A percentile compares a stretch with the other conserved stretches of the same genome.
These are phyloP conservation scores for Suillus fuscotomentosus DNA, from an alignment of 768 basidiomycete genomes.

Conservation along the genomic window DNA sequence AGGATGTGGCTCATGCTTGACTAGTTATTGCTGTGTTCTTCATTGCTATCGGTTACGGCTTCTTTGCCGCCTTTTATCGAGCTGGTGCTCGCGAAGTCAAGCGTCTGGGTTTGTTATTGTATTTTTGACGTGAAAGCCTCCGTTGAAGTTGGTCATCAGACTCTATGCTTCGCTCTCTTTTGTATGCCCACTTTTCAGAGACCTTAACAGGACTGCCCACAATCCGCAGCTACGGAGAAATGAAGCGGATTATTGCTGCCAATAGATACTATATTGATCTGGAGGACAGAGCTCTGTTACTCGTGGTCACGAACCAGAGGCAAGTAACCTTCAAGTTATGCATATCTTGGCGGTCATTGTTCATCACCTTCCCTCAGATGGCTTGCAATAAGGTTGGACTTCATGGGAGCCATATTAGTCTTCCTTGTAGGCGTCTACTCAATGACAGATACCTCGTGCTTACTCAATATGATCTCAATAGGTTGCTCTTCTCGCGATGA, in stretches of 20 bases:
- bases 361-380: too few relatives aligned
- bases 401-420: slow-evolving; percentile 59
- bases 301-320: slow-evolving; percentile 18
- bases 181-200: slow-evolving; percentile 80
- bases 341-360: too few relatives aligned
- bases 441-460: background rate
- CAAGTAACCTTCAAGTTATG: too few relatives aligned
- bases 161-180: slow-evolving; percentile 66
- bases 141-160: slow-evolving; percentile 35
- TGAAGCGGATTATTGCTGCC: slow-evolving; percentile 56
- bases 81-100: slow-evolving; percentile 74
- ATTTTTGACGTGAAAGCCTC: background rate
- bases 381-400: slow-evolving; percentile 27
- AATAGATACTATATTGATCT: slow-evolving; percentile 70
- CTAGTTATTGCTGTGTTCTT: slow-evolving; percentile 53
- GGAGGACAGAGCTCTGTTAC: slow-evolving; percentile 68
- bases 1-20: background rate
- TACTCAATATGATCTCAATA: too few relatives aligned
- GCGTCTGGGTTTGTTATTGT: slow-evolving; percentile 33
- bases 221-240: slow-evolving; percentile 70
- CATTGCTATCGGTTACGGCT: slow-evolving; percentile 59
- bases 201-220: slow-evolving; percentile 70
- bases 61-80: slow-evolving; percentile 68
- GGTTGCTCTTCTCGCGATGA: too few relatives aligned
- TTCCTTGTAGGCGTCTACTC: slow-evolving; percentile 42